These are phyloP conservation scores for Tephrocybe sp. DNA, from an alignment of 768 basidiomycete species.

Conservation along the genomic window DNA sequence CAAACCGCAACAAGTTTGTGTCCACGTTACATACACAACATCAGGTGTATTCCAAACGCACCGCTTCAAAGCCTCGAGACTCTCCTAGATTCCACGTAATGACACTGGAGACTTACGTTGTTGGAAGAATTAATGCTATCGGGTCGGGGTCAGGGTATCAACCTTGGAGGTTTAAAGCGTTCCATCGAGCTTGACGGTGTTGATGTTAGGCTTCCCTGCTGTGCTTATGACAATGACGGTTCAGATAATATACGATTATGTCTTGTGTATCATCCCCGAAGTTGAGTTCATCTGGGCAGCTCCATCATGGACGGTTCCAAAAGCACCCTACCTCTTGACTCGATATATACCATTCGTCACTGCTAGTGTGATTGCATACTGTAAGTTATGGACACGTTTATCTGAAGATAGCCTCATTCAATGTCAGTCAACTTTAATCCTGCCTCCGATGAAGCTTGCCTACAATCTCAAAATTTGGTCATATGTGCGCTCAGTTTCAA, in stretches of 20 bases:
- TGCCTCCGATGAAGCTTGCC: background rate
- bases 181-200: too few species aligned
- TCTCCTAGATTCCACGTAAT: too few species aligned
- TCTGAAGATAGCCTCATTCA: background rate
- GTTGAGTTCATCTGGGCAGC: constrained; percentile 8
- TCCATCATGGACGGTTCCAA: constrained; percentile 10
- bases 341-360: constrained; percentile 10
- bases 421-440: background rate
- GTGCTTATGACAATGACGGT: background rate
- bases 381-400: background rate
- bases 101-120: too few species aligned
- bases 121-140: too few species aligned
- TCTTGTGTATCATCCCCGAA: constrained; percentile 15
- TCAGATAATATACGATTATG: constrained; percentile 19
- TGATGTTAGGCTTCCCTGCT: too few species aligned
- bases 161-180: too few species aligned
- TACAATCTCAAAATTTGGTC: background rate
- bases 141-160: too few species aligned
- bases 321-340: constrained; percentile 10
- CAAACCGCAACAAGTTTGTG: too few species aligned
- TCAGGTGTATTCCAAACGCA: too few species aligned
- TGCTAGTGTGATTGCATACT: background rate
- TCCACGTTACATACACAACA: too few species aligned
- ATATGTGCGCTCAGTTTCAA: background rate
- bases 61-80: too few species aligned